Base-by-base conservation (phyloP, 257 asterid genomes). In the Nicotiana tomentosiformis region DNA sequence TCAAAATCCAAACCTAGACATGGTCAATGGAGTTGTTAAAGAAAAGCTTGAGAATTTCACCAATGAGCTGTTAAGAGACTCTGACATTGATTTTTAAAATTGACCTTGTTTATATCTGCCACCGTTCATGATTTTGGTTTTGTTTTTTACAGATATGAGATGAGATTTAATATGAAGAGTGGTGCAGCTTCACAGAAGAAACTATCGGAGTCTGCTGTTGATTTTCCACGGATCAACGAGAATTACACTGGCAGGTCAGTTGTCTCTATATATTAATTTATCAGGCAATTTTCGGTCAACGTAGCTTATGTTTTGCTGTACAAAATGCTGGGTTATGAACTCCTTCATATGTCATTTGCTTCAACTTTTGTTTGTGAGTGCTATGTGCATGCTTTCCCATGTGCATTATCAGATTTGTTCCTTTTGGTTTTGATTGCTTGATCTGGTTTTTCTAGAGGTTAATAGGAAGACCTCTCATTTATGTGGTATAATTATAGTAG, bases 201-300 rank as follows among this genome's bases (percentile, higher is more conserved):
- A 86, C 85, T 96, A 37, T 96, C 99, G 0, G 95, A 33, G n/a
- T 86, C 97, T 57, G 90, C 98, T 9, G 97, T 96, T 77, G 99
- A 96, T 87, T 96, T 96, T 81, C 98, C 98, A 61, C 86, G 98
- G 93, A 90, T 96, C 85, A 96, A 96, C 15, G 98, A 96, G 87
- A 94, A 90, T 89, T 94, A 91, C 92, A 90, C 95, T 65, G 97
- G 98, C 83, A 94, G 99, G 99, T 94, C 70, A 46, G 74, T 10
- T 77, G 78, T 85, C 68, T 43, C 64, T 65, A 64, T 68, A 76
- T 66, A 33, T 81, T 15, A 58, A 46, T 33, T 43, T 37, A 18
- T 37, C 46, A 20, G 60, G 55, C 39, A 23, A 37, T 61, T 37
- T 78, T 46, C 69, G 37, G 35, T 78, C 82, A 61, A 58, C 5